Evolutionary conservation across 768 basidiomycete species (phyloP).

Genomic region (Pisolithus marmoratus): DNA sequence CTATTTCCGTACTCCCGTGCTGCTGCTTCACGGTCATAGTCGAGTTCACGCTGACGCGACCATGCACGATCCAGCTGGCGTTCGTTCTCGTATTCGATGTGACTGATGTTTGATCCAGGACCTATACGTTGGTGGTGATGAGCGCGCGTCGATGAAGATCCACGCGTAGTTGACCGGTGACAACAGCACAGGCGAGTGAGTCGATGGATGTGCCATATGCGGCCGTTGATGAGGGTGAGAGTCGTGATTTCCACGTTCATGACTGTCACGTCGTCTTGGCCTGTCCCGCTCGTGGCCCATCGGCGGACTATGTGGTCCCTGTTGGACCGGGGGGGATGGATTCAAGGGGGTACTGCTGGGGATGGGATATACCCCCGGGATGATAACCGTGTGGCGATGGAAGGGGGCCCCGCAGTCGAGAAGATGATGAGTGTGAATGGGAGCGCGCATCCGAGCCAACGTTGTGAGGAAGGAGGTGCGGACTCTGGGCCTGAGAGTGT

Average conservation of each 20-base stretch:
- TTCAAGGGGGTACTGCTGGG: conserved; percentile 45
- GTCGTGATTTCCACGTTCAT: conserved; percentile 34
- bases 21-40: conserved; percentile 31
- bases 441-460: conserved; percentile 40
- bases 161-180: conserved; percentile 31
- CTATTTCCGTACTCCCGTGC: conserved; percentile 27
- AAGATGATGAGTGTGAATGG: conserved; percentile 42
- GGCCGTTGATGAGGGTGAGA: conserved; percentile 28
- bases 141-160: conserved; percentile 33
- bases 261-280: conserved; percentile 44
- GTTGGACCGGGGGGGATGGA: conserved; percentile 38
- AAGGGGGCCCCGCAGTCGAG: conserved; percentile 44
- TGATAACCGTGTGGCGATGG: conserved; percentile 28
- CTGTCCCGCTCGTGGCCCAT: conserved; percentile 38
- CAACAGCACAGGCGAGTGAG: conserved; percentile 29
- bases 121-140: conserved; percentile 68
- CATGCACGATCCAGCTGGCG: conserved; percentile 44
- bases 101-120: conserved; percentile 51
- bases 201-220: conserved; percentile 27
- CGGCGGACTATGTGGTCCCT: conserved; percentile 45
- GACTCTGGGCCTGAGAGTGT: conserved; percentile 34
- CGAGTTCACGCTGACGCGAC: conserved; percentile 37
- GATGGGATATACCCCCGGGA: conserved; percentile 35
- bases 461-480: conserved; percentile 37
- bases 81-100: conserved; percentile 29